phyloP scores from a whole-genome alignment of 73 alveolate species.

The Paramecium caudatum region DNA sequence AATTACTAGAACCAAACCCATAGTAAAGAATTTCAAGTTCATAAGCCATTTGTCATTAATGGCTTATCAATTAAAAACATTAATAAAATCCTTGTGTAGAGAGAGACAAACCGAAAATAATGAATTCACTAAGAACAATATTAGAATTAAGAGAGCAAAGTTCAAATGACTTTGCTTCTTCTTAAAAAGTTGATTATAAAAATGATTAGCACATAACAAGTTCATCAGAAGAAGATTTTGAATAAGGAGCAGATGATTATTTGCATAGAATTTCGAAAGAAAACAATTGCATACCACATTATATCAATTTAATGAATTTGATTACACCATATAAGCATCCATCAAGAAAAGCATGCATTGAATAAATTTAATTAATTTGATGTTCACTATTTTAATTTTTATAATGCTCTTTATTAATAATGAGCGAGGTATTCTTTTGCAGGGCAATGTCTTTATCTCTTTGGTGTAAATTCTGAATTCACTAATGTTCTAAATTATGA shows the following conservation, averaged over 20 bases:
- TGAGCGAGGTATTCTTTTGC: constrained; percentile 53
- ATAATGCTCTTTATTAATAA: constrained; percentile 29
- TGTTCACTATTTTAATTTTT: background rate
- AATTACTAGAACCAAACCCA: constrained; percentile 32
- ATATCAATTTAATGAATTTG: background rate
- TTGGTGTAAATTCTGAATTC: constrained; percentile 54
- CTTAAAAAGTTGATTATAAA: background rate
- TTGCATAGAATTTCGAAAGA: constrained; percentile 48
- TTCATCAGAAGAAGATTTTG: constrained; percentile 57
- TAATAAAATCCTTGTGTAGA: background rate
- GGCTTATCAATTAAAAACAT: constrained; percentile 29
- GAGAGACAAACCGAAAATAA: constrained; percentile 6
- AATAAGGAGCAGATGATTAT: background rate
- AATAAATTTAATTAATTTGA: constrained; percentile 14
- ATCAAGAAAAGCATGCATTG: background rate
- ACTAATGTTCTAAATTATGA: constrained; percentile 9
- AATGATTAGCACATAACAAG: constrained; percentile 6
- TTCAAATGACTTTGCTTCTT: constrained; percentile 33
- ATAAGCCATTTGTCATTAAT: constrained; percentile 9
- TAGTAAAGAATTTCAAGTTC: background rate
- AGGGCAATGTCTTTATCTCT: constrained; percentile 48
- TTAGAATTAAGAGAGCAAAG: constrained; percentile 53
- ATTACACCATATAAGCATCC: constrained; percentile 51
- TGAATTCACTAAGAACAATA: constrained; percentile 34
- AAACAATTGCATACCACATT: constrained; percentile 44